phyloP scores from a whole-genome alignment of 75 land plant species.

The Cunninghamia lanceolata region DNA sequence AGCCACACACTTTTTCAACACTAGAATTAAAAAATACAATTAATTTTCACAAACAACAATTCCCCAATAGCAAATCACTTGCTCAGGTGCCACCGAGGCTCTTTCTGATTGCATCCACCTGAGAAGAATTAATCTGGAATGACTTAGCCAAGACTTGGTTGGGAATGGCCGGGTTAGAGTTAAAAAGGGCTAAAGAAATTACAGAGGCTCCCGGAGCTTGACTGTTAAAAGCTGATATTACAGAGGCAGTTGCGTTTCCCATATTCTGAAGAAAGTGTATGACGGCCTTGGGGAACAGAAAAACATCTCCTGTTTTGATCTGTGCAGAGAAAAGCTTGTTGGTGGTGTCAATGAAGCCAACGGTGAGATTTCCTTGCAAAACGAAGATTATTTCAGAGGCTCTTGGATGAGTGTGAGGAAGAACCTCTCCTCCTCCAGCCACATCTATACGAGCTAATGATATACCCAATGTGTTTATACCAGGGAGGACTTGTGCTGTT shows the following conservation, averaged over 20 bases:
- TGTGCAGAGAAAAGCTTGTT: conserved; percentile 16
- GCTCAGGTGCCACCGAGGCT: too few species aligned
- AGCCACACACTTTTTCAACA: too few species aligned
- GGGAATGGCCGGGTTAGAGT: neutral
- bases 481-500: conserved; percentile 12
- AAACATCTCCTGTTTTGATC: conserved; percentile 28
- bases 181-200: neutral
- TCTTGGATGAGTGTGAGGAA: conserved; percentile 39
- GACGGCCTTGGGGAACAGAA: conserved; percentile 33
- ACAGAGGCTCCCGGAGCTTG: neutral
- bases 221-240: neutral
- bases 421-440: conserved; percentile 23
- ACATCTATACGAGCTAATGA: conserved; percentile 23
- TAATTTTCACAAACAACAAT: too few species aligned
- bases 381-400: too few species aligned
- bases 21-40: too few species aligned
- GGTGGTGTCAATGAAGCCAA: too few species aligned
- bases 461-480: conserved; percentile 35
- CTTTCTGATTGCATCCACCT: too few species aligned
- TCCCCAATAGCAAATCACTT: too few species aligned
- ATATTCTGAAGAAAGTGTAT: conserved; percentile 28
- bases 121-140: too few species aligned
- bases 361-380: too few species aligned
- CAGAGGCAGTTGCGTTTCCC: neutral
- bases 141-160: too few species aligned